Evolutionary conservation across 495 filamentous ascomycete species (phyloP).

Genomic region (Hypoxylon fragiforme): DNA sequence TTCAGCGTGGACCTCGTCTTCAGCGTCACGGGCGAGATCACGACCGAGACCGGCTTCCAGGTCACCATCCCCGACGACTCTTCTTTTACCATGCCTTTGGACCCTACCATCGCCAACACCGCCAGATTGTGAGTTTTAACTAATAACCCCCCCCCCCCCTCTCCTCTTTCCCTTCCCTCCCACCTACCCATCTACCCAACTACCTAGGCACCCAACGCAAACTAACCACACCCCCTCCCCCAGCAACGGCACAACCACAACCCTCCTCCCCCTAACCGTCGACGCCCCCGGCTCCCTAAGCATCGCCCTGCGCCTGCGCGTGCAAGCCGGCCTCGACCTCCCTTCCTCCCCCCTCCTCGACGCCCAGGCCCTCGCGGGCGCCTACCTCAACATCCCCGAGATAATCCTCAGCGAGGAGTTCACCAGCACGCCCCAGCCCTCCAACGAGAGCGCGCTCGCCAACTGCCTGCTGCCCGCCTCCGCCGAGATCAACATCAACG

Average conservation of each 20-base stretch:
- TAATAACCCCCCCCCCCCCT: neutral
- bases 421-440: slow-evolving; percentile 3
- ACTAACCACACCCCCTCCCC: slow-evolving; percentile 2
- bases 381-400: slow-evolving; percentile 35
- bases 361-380: slow-evolving; percentile 31
- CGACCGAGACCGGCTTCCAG: slow-evolving; percentile 36
- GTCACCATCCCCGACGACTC: slow-evolving; percentile 38
- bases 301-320: slow-evolving; percentile 31
- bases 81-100: slow-evolving; percentile 31
- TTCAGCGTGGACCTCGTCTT: slow-evolving; percentile 37
- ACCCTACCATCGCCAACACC: slow-evolving; percentile 16
- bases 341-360: slow-evolving; percentile 27
- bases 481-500: slow-evolving; percentile 38
- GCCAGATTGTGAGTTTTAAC: slow-evolving; percentile 37
- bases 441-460: no score
- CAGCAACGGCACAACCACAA: slow-evolving; percentile 32
- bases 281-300: slow-evolving; percentile 35
- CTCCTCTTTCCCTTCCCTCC: neutral
- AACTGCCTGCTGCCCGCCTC: slow-evolving; percentile 32
- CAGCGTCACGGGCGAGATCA: slow-evolving; percentile 24
- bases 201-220: neutral
- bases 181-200: neutral
- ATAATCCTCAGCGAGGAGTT: slow-evolving; percentile 28
- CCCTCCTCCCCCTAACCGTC: slow-evolving; percentile 35
- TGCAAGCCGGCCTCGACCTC: slow-evolving; percentile 30